A percentile compares a stretch with the other conserved stretches of the same genome.
phyloP scores from a whole-genome alignment of 495 filamentous ascomycete genomes.

The Talaromyces liani region DNA sequence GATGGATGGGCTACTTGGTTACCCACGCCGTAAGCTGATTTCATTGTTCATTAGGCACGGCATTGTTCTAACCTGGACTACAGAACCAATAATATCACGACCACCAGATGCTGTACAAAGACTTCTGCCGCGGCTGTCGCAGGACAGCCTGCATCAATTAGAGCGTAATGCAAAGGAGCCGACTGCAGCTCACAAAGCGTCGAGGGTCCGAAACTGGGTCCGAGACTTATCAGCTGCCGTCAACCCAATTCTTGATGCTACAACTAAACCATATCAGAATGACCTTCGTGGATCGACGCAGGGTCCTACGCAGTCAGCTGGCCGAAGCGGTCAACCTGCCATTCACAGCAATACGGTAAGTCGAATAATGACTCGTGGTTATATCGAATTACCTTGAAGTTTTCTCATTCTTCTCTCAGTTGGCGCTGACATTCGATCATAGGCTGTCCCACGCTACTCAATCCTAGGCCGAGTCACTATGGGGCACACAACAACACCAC shows the following conservation, averaged over 20 bases:
- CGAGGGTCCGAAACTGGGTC: background rate
- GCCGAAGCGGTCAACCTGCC: background rate
- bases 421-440: background rate
- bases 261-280: background rate
- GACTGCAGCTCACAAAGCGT: background rate
- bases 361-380: background rate
- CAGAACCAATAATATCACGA: background rate
- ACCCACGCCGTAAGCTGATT: background rate
- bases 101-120: background rate
- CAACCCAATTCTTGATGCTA: background rate
- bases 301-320: background rate
- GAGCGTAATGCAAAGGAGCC: slow-evolving; percentile 1
- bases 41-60: background rate
- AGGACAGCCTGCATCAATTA: background rate
- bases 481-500: background rate
- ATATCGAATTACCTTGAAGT: background rate
- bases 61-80: background rate
- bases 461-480: background rate
- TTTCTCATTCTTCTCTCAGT: background rate
- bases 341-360: background rate
- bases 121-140: background rate
- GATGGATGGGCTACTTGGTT: background rate
- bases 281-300: background rate
- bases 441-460: background rate
- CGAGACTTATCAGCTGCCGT: background rate